Base-by-base conservation (phyloP, 2,329 filamentous ascomycete species). In the Didymosphaeria variabile region DNA sequence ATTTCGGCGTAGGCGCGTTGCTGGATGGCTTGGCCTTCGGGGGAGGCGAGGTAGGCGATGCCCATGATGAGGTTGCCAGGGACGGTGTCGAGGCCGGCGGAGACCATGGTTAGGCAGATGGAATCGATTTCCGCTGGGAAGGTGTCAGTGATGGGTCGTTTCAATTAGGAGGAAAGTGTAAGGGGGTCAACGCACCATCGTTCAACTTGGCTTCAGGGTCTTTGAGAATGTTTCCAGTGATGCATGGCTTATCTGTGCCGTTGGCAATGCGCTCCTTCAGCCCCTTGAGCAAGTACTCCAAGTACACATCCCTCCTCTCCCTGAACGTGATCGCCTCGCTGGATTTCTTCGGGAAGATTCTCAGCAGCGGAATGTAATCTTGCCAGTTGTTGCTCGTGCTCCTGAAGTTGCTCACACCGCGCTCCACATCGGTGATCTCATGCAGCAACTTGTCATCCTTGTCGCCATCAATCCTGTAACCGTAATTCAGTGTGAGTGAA, bases 311-410 rank as follows among this genome's bases (percentile, higher is more conserved):
- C 55, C 91, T 83, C 21, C 91, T 84, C n/a, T 81, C 80, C 40
- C 91, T 86, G 77, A 89, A 92, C 62, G 88, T 86, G 8, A 85
- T 79, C 0, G 91, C 90, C 52, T 87, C 84, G 2, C 82, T 82
- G 69, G 87, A 92, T 64, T 84, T 84, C 34, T 83, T 86, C 2
- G 88, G 85, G 66, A 87, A 84, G 2, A 93, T 75, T 31, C 92
- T 84, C 62, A 95, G 74, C 5, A 94, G 70, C 0, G 92, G 91
- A n/a, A 95, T 87, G 67, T 94, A 94, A 71, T 95, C 92, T 71
- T 92, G 90, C 87, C 90, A 92, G 74, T 94, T 94, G 72, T 93
- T 92, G 69, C 89, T 92, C 0, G 91, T 94, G 29, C 87, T 91
- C 51, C 92, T 82, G 72, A 94, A 90, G 68, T 91, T 91, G 56